Conservation (phyloP, 306 rosid species). For the Hippophae rhamnoides region DNA sequence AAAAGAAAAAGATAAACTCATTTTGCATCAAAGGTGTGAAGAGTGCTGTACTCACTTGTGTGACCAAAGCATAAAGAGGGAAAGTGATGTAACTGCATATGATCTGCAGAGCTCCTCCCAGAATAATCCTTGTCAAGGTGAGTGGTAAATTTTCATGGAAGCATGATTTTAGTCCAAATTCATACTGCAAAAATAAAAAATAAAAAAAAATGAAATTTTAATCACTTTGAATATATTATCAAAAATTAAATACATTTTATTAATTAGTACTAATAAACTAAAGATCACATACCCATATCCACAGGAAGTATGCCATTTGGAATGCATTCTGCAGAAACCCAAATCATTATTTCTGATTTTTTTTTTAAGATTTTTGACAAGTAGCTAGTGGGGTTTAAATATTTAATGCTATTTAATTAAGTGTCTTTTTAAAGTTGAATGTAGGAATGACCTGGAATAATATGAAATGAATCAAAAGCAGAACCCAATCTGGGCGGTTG, state of each 20-base stretch:
- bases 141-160: constrained; percentile 45
- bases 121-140: constrained; percentile 31
- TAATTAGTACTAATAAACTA: neutral
- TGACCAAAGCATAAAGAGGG: constrained; percentile 52
- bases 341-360: neutral
- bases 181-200: constrained; percentile 29
- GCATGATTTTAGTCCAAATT: constrained; percentile 44
- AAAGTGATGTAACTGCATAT: constrained; percentile 59
- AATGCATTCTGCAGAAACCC: constrained; percentile 45
- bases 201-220: neutral
- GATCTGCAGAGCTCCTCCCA: constrained; percentile 47
- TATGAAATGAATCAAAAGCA: constrained; percentile 50
- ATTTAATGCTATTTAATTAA: too few relatives aligned
- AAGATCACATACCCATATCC: constrained; percentile 32
- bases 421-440: neutral
- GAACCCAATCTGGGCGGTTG: constrained; percentile 49
- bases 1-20: neutral
- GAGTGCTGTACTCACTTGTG: constrained; percentile 34
- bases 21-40: too few relatives aligned
- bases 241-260: neutral
- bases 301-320: constrained; percentile 49
- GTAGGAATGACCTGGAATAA: constrained; percentile 29
- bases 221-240: neutral
- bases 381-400: neutral
- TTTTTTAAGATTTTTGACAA: too few relatives aligned